Percentiles rank a stretch among this genome's conserved stretches.
phyloP scores from a whole-genome alignment of 768 basidiomycete genomes.

The Hypholoma sublateritium region DNA sequence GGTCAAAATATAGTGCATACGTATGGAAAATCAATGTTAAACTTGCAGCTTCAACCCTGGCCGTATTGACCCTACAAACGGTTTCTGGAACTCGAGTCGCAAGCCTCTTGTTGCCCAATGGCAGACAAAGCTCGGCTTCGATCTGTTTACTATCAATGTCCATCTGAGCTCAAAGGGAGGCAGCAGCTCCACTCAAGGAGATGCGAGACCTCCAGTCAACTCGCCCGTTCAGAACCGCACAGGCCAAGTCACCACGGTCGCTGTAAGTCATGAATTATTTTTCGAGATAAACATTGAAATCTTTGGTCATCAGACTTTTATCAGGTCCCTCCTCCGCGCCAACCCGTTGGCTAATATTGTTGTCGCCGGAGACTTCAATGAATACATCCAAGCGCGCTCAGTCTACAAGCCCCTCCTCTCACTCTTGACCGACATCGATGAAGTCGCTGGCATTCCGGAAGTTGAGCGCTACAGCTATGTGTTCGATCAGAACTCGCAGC shows the following conservation, averaged over 20 bases:
- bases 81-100: conserved; percentile 54
- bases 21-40: background rate
- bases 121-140: conserved; percentile 41
- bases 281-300: background rate
- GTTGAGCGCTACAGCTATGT: conserved; percentile 63
- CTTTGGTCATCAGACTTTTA: conserved; percentile 40
- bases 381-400: conserved; percentile 52
- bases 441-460: conserved; percentile 42
- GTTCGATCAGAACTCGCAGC: conserved; percentile 57
- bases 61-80: conserved; percentile 56
- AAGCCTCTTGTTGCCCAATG: conserved; percentile 63
- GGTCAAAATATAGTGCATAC: conserved; percentile 4
- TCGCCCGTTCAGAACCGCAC: conserved; percentile 45
- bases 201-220: conserved; percentile 61
- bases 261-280: conserved; percentile 35
- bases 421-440: conserved; percentile 50
- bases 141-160: conserved; percentile 59
- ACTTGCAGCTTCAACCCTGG: conserved; percentile 59
- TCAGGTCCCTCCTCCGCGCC: conserved; percentile 39
- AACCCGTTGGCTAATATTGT: conserved; percentile 49
- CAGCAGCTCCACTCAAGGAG: conserved; percentile 52
- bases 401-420: conserved; percentile 44
- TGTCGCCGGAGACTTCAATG: conserved; percentile 64
- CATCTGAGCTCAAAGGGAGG: conserved; percentile 61
- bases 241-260: conserved; percentile 48